A percentile compares a stretch with the other conserved stretches of the same genome.
Conservation (phyloP, 192 early-diverging fungal species). For the Coemansia sp. region DNA sequence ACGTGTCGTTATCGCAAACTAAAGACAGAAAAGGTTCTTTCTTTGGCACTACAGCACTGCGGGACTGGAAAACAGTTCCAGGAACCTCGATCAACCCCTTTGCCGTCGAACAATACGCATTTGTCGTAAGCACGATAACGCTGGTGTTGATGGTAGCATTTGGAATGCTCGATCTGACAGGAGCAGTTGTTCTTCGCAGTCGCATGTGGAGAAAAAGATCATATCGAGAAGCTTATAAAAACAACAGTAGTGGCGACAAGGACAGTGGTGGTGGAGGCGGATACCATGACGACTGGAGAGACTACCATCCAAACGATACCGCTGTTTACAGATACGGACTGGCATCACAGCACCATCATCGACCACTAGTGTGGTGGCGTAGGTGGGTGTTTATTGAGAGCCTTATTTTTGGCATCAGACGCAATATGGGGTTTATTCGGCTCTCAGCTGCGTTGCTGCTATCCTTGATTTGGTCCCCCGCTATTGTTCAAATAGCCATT, state of each 20-base stretch:
- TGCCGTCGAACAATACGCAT: constrained; percentile 7
- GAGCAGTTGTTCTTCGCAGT: constrained; percentile 43
- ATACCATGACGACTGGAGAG: not conserved
- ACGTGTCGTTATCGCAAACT: not conserved
- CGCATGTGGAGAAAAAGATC: constrained; percentile 37
- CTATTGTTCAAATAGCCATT: constrained; percentile 27
- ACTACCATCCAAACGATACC: not conserved
- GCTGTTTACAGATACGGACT: constrained; percentile 14
- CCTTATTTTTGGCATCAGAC: constrained; percentile 25
- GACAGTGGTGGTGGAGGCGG: constrained; percentile 4
- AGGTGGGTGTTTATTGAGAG: constrained; percentile 37
- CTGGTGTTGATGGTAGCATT: constrained; percentile 15
- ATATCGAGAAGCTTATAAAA: not conserved
- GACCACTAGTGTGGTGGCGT: constrained; percentile 31
- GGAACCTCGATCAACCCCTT: constrained; percentile 9
- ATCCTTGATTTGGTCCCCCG: constrained; percentile 31
- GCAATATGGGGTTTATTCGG: constrained; percentile 39
- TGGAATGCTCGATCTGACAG: constrained; percentile 36
- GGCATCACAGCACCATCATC: not conserved
- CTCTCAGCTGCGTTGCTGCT: constrained; percentile 18
- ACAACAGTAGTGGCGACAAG: not conserved
- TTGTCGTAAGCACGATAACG: constrained; percentile 18
- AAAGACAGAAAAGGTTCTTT: not conserved
- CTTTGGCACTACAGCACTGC: not conserved
- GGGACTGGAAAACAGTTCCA: not conserved